Base-by-base conservation (phyloP, 176 grass and related monocot genomes). In the Eremochloa ophiuroides region DNA sequence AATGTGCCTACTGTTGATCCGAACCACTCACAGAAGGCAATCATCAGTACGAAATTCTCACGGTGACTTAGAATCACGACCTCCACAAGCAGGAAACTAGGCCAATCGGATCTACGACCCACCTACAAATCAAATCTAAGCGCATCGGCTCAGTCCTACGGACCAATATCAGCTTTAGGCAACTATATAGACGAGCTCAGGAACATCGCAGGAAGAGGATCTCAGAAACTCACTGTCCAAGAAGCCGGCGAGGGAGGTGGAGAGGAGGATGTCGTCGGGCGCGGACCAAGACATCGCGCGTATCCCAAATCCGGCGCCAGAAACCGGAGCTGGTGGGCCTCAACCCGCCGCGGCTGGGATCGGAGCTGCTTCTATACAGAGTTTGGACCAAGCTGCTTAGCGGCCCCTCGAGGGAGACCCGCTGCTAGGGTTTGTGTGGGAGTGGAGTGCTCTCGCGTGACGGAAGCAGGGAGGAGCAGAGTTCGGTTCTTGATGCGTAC, bases 201-300 rank as follows among this genome's bases (percentile, higher is more conserved):
- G 27, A 37, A 17, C 50, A 59, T 59, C 50, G 33, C 73, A 59
- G 22, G 0, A 2, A 39, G 31, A 4, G 44, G 78, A 56, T 80
- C 46, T 39, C 46, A 12, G 0, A 26, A 53, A 55, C 88, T 89
- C 78, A 89, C 83, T 89, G 66, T 89, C 88, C 14, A 89, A 73
- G 83, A 89, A 89, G 73, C 88, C 87, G 56, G 87, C 87, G 2
- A 89, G 37, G 27, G 87, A 89, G 64, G 87, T 89, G 35, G 87
- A 89, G 56, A 89, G 87, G 55, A 89, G 74, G 82, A 89, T 81
- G 72, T 89, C 88, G 66, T 89, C 88, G 66, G 88, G 66, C n/a
- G 78, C 78, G 38, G 88, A 78, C 83, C 78, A 89, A 38, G 88
- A 89, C 88, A 86, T 86, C 30, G 83, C 78, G 88, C 38, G 29